Conservation (phyloP, 1,139 yeast species). For the Kodamaea suecica region DNA sequence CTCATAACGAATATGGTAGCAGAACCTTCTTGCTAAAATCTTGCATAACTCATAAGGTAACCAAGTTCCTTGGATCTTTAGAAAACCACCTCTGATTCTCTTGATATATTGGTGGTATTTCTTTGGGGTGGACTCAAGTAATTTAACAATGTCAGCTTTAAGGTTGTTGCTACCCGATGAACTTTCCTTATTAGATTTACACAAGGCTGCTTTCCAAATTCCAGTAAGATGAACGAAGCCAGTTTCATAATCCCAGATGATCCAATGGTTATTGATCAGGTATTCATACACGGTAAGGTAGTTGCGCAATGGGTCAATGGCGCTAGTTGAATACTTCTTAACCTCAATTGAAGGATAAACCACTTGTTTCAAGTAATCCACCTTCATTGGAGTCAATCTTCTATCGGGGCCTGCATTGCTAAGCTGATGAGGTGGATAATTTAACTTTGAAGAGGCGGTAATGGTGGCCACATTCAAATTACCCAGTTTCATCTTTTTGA, state of each 20-base stretch:
- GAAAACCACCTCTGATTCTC: slow-evolving; percentile 85
- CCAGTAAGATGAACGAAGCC: slow-evolving; percentile 92
- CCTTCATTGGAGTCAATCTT: slow-evolving; percentile 12
- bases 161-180: slow-evolving; percentile 32
- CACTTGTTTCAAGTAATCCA: slow-evolving; percentile 19
- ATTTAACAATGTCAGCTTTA: slow-evolving; percentile 74
- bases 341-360: slow-evolving; percentile 43
- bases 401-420: neutral
- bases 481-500: slow-evolving; percentile 3
- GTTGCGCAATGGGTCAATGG: slow-evolving; percentile 53
- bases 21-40: slow-evolving; percentile 68
- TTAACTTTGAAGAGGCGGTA: slow-evolving; percentile 3
- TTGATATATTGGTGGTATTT: slow-evolving; percentile 60
- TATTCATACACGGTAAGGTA: slow-evolving; percentile 74
- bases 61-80: slow-evolving; percentile 97
- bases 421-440: slow-evolving; percentile 7
- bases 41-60: slow-evolving; percentile 70
- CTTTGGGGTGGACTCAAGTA: slow-evolving; percentile 71
- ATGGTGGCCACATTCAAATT: neutral
- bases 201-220: slow-evolving; percentile 75
- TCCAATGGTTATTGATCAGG: slow-evolving; percentile 59
- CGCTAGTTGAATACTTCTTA: slow-evolving; percentile 73
- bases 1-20: slow-evolving; percentile 73
- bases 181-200: slow-evolving; percentile 10
- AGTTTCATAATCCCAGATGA: slow-evolving; percentile 85